phyloP scores from a whole-genome alignment of 75 land plant species.

The Pinus taeda region DNA sequence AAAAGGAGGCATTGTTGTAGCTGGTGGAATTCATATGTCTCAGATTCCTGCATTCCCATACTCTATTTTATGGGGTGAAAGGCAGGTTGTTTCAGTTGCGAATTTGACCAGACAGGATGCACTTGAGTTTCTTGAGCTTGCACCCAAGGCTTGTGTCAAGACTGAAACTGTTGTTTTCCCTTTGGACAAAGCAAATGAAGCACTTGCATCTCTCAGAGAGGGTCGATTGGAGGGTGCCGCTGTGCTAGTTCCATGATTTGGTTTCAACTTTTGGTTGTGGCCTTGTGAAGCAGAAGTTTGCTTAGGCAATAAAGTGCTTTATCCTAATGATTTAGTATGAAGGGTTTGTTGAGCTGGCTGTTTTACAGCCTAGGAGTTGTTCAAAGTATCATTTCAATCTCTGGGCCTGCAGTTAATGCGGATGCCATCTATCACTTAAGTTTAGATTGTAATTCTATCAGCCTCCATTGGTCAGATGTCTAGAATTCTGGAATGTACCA shows the following conservation, averaged over 20 bases:
- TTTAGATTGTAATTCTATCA: no score
- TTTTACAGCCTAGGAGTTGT: no score
- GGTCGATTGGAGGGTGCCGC: slow-evolving; percentile 19
- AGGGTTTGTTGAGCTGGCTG: no score
- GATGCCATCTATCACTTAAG: no score
- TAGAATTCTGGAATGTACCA: no score
- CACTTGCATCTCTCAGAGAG: slow-evolving; percentile 13
- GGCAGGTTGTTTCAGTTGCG: slow-evolving; percentile 19
- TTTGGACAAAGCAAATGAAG: slow-evolving; percentile 25
- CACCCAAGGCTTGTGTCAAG: slow-evolving; percentile 13
- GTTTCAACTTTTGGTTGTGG: no score
- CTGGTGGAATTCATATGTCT: slow-evolving; percentile 25
- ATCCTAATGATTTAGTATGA: no score
- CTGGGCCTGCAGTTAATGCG: no score
- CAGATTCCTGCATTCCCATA: slow-evolving; percentile 23
- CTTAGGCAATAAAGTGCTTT: no score
- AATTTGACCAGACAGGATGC: slow-evolving; percentile 27
- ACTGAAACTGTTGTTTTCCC: slow-evolving; percentile 17
- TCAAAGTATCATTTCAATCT: no score
- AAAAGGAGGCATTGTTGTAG: slow-evolving; percentile 20
- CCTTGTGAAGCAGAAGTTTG: no score
- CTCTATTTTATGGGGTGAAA: slow-evolving; percentile 23
- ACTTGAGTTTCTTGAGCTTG: slow-evolving; percentile 22
- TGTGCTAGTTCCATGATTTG: slow-evolving; percentile 18
- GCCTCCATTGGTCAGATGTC: no score